Evolutionary conservation across 164 flowering plant species (phyloP), one percentile per base, ranked within the genome.

Genomic region (Stephania japonica): DNA sequence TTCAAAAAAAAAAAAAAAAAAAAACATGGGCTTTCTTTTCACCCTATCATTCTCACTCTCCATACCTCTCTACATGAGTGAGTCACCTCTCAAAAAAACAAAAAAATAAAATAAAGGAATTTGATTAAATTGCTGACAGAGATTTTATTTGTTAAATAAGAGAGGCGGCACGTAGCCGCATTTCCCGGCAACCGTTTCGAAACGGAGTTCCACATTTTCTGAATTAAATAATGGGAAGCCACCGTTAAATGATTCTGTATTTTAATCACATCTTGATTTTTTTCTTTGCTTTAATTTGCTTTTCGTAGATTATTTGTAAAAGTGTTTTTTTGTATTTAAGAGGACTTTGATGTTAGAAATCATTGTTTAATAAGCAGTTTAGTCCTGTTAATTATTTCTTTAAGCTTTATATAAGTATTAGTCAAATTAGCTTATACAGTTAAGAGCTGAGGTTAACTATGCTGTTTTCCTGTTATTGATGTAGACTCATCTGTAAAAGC

Each of bases 101-200:
- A n/a, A n/a, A n/a, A n/a, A n/a, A n/a, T n/a, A n/a, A n/a, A n/a
- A n/a, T n/a, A n/a, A 41, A 26, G 16, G 24, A 69, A 23, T 25
- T 21, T 12, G 4, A 32, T 32, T 32, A 32, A 32, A 2, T 32
- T 32, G 38, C 38, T 19, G 42, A 19, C n/a, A 67, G 38, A 59
- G 64, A 59, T 59, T 24, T 1, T 19, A 59, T 24, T 1, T 19
- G 8, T 59, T 19, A 59, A 59, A 59, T 7, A 42, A 65, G 78
- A 80, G 83, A 78, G 85, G 87, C 78, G 89, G 91, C 94, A 86
- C 81, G 89, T 74, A 80, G 89, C 90, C 94, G 91, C 90, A 87
- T 85, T 88, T 82, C 63, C 79, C 90, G 94, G 89, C 79, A 75
- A 75, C 75, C 84, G 80, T 76, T 81, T 77, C 80, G 80, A 76